Conservation (phyloP, 2,329 filamentous ascomycete species). For the Phialemonium atrogriseum region DNA sequence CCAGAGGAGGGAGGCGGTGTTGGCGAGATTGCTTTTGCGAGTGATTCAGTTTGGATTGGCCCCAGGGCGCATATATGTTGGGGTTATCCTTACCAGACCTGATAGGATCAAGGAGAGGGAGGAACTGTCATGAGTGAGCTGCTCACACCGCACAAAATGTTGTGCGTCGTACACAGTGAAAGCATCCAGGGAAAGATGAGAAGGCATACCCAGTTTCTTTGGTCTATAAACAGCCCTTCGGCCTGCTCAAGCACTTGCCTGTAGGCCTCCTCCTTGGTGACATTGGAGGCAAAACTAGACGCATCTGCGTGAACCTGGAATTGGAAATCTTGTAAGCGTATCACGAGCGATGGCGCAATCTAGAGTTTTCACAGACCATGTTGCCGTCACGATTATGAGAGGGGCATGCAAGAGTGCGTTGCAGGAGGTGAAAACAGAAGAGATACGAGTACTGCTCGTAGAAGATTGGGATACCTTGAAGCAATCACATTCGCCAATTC, state of each 20-base stretch:
- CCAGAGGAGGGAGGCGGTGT: slow-evolving; percentile 68
- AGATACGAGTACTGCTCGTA: too few species aligned
- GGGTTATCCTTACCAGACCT: slow-evolving; percentile 30
- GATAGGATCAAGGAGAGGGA: slow-evolving; percentile 4
- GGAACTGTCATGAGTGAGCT: neutral
- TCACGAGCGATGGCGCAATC: too few species aligned
- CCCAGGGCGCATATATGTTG: too few species aligned
- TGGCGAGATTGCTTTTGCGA: slow-evolving; percentile 61
- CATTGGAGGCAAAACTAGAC: slow-evolving; percentile 58
- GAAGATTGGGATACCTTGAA: too few species aligned
- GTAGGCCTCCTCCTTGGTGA: slow-evolving; percentile 67
- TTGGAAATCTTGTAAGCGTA: too few species aligned
- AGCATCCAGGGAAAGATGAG: neutral
- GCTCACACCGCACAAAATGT: neutral
- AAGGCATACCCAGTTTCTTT: slow-evolving; percentile 65
- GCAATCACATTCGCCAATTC: too few species aligned
- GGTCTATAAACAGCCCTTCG: slow-evolving; percentile 59
- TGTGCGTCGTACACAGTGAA: neutral
- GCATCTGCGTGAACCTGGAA: slow-evolving; percentile 75
- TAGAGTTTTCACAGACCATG: too few species aligned
- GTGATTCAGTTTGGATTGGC: slow-evolving; percentile 2
- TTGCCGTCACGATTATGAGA: too few species aligned
- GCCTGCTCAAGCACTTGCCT: slow-evolving; percentile 65
- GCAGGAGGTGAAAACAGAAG: too few species aligned
- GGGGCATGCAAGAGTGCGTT: too few species aligned